Percentiles rank a stretch among this genome's conserved stretches.
These are phyloP conservation scores for Lagenidium sp. DNA, from an alignment of 352 stramenopile species.

Conservation along the genomic window DNA sequence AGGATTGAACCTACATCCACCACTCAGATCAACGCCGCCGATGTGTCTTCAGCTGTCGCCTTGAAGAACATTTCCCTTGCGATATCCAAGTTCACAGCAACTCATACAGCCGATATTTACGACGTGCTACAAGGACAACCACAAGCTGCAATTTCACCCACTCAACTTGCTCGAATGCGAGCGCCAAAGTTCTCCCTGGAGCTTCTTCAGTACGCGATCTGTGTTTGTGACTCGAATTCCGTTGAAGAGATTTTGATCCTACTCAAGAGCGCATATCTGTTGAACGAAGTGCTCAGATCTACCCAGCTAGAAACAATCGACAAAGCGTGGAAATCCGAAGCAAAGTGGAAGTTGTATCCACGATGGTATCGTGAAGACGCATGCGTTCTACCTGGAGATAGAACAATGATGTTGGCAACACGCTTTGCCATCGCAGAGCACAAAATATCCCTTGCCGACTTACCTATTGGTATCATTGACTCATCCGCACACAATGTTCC, in stretches of 20 bases:
- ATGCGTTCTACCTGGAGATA: slow-evolving; percentile 28
- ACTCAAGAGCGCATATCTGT: slow-evolving; percentile 38
- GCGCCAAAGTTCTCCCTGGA: slow-evolving; percentile 50
- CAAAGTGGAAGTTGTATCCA: slow-evolving; percentile 27
- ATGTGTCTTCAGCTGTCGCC: slow-evolving; percentile 13
- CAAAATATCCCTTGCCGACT: slow-evolving; percentile 18
- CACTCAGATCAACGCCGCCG: no score
- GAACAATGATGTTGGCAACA: slow-evolving; percentile 49
- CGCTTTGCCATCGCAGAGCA: slow-evolving; percentile 56
- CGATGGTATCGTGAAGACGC: slow-evolving; percentile 54
- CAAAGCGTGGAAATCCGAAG: background rate
- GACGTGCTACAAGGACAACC: slow-evolving; percentile 6
- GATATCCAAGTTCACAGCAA: slow-evolving; percentile 49
- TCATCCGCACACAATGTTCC: slow-evolving; percentile 2
- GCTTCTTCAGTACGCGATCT: slow-evolving; percentile 49
- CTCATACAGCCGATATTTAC: slow-evolving; percentile 48
- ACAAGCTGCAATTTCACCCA: slow-evolving; percentile 5
- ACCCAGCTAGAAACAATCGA: slow-evolving; percentile 22
- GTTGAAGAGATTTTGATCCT: slow-evolving; percentile 58
- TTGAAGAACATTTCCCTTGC: slow-evolving; percentile 48
- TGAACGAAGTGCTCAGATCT: slow-evolving; percentile 40
- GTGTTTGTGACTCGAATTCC: slow-evolving; percentile 35
- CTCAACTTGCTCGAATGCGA: slow-evolving; percentile 30
- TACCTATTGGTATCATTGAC: slow-evolving; percentile 9
- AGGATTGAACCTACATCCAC: no score